These are phyloP conservation scores for Rhizopogon vesiculosus DNA, from an alignment of 768 basidiomycete species.

Conservation along the genomic window DNA sequence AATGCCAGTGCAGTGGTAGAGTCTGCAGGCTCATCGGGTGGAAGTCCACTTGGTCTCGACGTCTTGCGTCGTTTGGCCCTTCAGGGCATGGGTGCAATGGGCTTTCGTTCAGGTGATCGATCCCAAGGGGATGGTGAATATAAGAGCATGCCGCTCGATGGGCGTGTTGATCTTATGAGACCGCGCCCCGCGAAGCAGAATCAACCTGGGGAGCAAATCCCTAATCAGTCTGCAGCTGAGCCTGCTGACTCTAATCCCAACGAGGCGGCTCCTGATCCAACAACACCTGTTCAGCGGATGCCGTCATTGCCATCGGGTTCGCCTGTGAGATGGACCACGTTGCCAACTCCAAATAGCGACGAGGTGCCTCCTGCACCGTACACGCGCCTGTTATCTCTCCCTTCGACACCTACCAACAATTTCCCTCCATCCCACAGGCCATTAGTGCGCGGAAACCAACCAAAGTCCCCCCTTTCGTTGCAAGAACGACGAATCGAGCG, in stretches of 20 bases:
- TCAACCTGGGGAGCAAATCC: conserved; percentile 5
- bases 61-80: conserved; percentile 32
- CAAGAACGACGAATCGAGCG: conserved; percentile 19
- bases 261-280: conserved; percentile 17
- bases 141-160: conserved; percentile 77
- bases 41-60: conserved; percentile 34
- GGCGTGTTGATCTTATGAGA: conserved; percentile 84
- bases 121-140: conserved; percentile 64
- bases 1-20: not conserved
- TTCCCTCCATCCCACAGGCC: conserved; percentile 12
- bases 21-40: conserved; percentile 1
- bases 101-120: conserved; percentile 4
- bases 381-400: conserved; percentile 44
- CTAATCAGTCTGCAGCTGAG: conserved; percentile 1
- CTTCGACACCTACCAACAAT: conserved; percentile 28
- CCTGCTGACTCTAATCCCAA: conserved; percentile 13
- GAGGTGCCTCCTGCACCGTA: conserved; percentile 64
- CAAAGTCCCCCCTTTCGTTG: conserved; percentile 13
- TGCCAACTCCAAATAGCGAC: conserved; percentile 57
- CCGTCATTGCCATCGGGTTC: conserved; percentile 26
- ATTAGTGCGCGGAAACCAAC: conserved; percentile 18
- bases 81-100: conserved; percentile 21
- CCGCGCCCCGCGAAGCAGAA: conserved; percentile 22
- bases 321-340: conserved; percentile 40
- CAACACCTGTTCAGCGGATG: conserved; percentile 35